Evolutionary conservation across 768 basidiomycete genomes (phyloP).

Genomic region (Hygrophorus pudorinus): DNA sequence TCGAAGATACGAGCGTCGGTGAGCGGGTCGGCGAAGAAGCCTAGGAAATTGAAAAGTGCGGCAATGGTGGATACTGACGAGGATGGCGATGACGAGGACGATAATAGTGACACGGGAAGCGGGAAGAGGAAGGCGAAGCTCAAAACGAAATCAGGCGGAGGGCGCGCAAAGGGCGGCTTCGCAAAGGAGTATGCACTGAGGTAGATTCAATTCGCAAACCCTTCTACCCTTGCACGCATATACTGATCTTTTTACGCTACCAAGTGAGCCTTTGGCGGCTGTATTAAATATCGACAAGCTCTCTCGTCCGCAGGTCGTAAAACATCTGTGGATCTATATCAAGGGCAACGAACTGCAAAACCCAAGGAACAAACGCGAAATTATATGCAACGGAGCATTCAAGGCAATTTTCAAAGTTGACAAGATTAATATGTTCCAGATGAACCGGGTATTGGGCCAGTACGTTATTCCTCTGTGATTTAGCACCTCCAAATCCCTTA

Average conservation of each 20-base stretch:
- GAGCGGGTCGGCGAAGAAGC: constrained; percentile 33
- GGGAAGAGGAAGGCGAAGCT: constrained; percentile 22
- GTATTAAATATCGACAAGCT: constrained; percentile 59
- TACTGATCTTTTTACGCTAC: constrained; percentile 8
- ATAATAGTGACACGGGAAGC: too few species aligned
- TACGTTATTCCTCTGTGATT: constrained; percentile 29
- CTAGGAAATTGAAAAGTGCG: constrained; percentile 44
- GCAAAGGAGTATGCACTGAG: constrained; percentile 69
- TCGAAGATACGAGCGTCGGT: constrained; percentile 24
- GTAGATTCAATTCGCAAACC: constrained; percentile 30
- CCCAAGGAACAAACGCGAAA: constrained; percentile 72
- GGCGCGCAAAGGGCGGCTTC: constrained; percentile 61
- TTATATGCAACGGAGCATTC: constrained; percentile 69
- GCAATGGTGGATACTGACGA: constrained; percentile 45
- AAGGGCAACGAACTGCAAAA: constrained; percentile 78
- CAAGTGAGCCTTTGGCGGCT: constrained; percentile 65
- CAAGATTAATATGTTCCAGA: constrained; percentile 87
- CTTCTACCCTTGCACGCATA: constrained; percentile 3
- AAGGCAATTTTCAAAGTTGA: constrained; percentile 71
- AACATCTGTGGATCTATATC: constrained; percentile 85
- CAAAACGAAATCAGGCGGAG: constrained; percentile 40
- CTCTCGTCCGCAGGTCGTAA: constrained; percentile 85
- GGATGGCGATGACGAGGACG: constrained; percentile 36
- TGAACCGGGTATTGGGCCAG: constrained; percentile 87
- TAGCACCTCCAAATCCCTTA: too few species aligned